A percentile compares a stretch with the other conserved stretches of the same genome.
These are phyloP conservation scores for Oryza nivara DNA, from an alignment of 176 grass and related monocot species.

Conservation along the genomic window DNA sequence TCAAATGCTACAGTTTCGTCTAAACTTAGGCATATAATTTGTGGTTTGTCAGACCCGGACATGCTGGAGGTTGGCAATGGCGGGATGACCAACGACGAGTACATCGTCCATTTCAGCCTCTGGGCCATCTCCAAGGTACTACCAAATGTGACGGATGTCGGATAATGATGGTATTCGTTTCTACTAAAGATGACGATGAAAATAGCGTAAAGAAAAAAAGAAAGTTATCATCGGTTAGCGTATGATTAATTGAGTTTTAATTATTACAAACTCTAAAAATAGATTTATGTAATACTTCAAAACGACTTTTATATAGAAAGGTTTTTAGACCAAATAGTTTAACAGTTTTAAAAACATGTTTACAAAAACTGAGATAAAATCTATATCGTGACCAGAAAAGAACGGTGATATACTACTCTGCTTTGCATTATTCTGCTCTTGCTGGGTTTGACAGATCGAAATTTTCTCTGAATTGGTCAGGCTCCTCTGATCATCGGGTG, in stretches of 20 bases:
- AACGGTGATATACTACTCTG: background rate
- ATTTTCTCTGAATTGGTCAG: slow-evolving; percentile 35
- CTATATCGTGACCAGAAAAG: too few species aligned
- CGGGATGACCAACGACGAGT: slow-evolving; percentile 78
- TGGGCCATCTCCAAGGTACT: slow-evolving; percentile 91
- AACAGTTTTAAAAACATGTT: too few species aligned
- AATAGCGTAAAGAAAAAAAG: too few species aligned
- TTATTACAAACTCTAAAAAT: too few species aligned
- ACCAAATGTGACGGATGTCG: background rate
- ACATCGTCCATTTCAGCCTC: slow-evolving; percentile 83
- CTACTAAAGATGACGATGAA: too few species aligned
- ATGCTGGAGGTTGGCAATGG: slow-evolving; percentile 98
- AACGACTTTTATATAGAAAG: too few species aligned
- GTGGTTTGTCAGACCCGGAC: slow-evolving; percentile 60
- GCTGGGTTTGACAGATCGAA: background rate
- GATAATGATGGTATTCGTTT: too few species aligned
- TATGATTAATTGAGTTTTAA: too few species aligned
- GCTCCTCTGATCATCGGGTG: slow-evolving; percentile 93
- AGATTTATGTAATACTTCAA: too few species aligned
- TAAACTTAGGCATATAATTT: background rate
- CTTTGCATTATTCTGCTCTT: background rate
- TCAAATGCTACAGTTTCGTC: background rate
- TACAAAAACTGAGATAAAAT: too few species aligned
- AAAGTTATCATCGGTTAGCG: too few species aligned
- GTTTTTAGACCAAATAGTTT: too few species aligned